These are phyloP conservation scores for Desmodesmus armatus DNA, from an alignment of 139 green algal species.

Conservation along the genomic window DNA sequence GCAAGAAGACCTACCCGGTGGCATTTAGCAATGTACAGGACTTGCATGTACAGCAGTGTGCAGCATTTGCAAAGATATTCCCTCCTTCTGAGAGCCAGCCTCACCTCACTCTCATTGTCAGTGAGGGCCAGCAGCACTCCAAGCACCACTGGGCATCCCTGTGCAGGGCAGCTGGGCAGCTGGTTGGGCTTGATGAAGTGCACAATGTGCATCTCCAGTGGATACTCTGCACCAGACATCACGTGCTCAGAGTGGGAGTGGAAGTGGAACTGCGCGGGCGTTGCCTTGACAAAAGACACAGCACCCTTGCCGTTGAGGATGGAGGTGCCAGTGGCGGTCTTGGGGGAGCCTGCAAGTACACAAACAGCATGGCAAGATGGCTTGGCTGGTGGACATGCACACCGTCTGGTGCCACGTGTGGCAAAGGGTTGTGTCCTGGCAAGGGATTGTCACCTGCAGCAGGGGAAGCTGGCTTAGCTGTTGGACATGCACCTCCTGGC, in stretches of 20 bases:
- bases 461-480: too few species aligned
- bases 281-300: background rate
- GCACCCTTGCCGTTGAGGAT: background rate
- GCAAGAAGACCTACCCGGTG: too few species aligned
- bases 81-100: background rate
- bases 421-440: too few species aligned
- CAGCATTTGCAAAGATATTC: conserved; percentile 6
- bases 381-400: too few species aligned
- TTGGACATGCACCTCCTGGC: too few species aligned
- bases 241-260: conserved; percentile 46
- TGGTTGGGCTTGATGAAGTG: conserved; percentile 13
- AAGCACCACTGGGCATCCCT: conserved; percentile 43
- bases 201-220: conserved; percentile 43
- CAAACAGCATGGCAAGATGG: too few species aligned
- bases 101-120: conserved; percentile 1
- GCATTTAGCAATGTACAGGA: conserved; percentile 5
- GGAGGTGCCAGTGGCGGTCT: background rate
- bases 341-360: background rate
- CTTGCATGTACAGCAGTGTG: background rate
- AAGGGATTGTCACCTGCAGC: too few species aligned
- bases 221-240: conserved; percentile 5
- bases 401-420: too few species aligned
- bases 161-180: conserved; percentile 21
- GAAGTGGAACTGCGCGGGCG: conserved; percentile 49
- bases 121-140: conserved; percentile 37